Evolutionary conservation across 257 asterid species (phyloP).

Genomic region (Nicotiana obtusifolia): DNA sequence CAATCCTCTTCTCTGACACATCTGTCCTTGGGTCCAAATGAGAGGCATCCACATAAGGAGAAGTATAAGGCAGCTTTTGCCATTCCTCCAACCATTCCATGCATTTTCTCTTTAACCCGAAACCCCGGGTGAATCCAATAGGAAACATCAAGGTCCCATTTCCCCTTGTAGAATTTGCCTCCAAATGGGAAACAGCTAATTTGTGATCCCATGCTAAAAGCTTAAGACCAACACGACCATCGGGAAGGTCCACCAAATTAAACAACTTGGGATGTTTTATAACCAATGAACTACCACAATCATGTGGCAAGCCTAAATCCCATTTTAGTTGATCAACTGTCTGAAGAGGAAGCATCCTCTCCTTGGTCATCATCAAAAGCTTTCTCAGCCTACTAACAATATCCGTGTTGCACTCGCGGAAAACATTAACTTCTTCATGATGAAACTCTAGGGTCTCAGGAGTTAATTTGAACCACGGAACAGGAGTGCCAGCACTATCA

Average conservation of each 20-base stretch:
- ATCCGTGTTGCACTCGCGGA: slow-evolving; percentile 37
- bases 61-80: slow-evolving; percentile 84
- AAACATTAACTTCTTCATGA: slow-evolving; percentile 33
- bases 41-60: slow-evolving; percentile 61
- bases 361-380: slow-evolving; percentile 68
- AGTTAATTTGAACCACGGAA: slow-evolving; percentile 69
- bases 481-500: slow-evolving; percentile 72
- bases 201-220: slow-evolving; percentile 57
- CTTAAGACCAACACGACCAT: slow-evolving; percentile 63
- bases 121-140: slow-evolving; percentile 74
- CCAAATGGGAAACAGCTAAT: slow-evolving; percentile 60
- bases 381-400: slow-evolving; percentile 61
- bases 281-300: slow-evolving; percentile 39
- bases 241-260: slow-evolving; percentile 45
- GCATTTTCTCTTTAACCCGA: slow-evolving; percentile 78
- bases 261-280: slow-evolving; percentile 44
- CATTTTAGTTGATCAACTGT: slow-evolving; percentile 79
- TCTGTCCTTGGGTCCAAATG: slow-evolving; percentile 81
- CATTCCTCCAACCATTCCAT: slow-evolving; percentile 88
- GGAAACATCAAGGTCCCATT: slow-evolving; percentile 51
- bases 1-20: slow-evolving; percentile 80
- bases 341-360: slow-evolving; percentile 65
- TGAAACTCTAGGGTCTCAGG: slow-evolving; percentile 39
- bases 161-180: slow-evolving; percentile 25
- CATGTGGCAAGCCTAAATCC: slow-evolving; percentile 78